Evolutionary conservation across 768 basidiomycete genomes (phyloP), one percentile per base, ranked within the genome.

Genomic region (Udeniomyces megalosporus): DNA sequence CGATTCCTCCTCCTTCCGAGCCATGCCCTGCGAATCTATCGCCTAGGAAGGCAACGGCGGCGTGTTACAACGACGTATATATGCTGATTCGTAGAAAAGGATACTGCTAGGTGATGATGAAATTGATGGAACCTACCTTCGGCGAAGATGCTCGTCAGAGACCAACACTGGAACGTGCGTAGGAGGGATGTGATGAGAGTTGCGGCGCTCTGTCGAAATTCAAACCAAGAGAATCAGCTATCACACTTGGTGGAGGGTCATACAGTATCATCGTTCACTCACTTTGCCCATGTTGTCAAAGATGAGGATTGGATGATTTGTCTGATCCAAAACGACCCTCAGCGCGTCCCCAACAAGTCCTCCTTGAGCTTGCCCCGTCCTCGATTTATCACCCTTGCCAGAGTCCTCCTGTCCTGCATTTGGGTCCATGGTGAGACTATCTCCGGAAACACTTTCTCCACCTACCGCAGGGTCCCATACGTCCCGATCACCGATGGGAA

Each of bases 251-350:
- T 70, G 67, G 24, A 70, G 61, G 2, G 67, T 57, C 28, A 42
- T 8, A 17, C 17, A 66, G 65, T 1, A 67, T 22, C 1, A 69
- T 42, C 1, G 67, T 64, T n/a, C 51, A 46, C 67, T 68, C 0
- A 67, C 68, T 60, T 71, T 72, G 14, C 71, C 71, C 7, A 66
- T 65, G 63, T 72, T 69, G 42, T 70, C 70, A 52, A 71, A 70
- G 26, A 72, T 66, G 47, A 72, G 64, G 8, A 72, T 34, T 11
- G 71, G 71, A 49, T 72, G 66, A 62, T 72, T 69, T 26, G 65
- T 52, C 35, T 35, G 64, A 51, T 72, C 67, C 17, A 72, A 62
- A 10, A 72, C 28, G 15, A 69, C 49, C 8, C 29, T 35, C 22
- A 72, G 65, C 11, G 69, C 66, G 0, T 58, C 45, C 24, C 61